Conservation (phyloP, 2,329 filamentous ascomycete genomes). For the Ophiosphaerella korrae region DNA sequence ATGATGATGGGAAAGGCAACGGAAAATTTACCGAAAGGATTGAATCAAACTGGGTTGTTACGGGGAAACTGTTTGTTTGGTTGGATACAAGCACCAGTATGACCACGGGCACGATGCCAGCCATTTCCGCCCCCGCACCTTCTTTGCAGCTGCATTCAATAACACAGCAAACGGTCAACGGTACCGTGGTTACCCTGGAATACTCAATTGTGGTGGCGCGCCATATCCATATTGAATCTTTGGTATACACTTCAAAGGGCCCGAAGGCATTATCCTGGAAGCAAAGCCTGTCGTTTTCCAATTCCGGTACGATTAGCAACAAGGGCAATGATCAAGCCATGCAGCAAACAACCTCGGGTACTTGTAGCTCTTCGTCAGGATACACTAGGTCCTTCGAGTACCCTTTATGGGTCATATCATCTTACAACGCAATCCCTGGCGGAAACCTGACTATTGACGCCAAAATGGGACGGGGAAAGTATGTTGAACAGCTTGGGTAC, state of each 20-base stretch:
- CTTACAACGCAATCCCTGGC: conserved; percentile 49
- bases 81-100: conserved; percentile 58
- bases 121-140: conserved; percentile 49
- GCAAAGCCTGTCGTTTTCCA: conserved; percentile 63
- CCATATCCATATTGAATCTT: conserved; percentile 59
- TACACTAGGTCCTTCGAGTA: conserved; percentile 60
- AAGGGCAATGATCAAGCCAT: conserved; percentile 61
- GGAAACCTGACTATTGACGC: conserved; percentile 55
- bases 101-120: conserved; percentile 56
- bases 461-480: conserved; percentile 56
- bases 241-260: conserved; percentile 56
- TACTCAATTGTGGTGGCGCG: conserved; percentile 65
- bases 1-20: conserved; percentile 58
- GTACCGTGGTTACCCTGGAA: conserved; percentile 63
- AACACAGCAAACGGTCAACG: conserved; percentile 54
- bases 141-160: conserved; percentile 58
- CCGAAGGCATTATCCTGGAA: conserved; percentile 57
- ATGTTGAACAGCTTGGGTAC: conserved; percentile 52
- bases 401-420: conserved; percentile 64
- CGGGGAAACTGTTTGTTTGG: conserved; percentile 83
- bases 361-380: conserved; percentile 45
- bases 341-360: conserved; percentile 58
- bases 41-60: conserved; percentile 74
- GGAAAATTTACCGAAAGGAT: conserved; percentile 61
- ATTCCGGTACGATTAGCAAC: conserved; percentile 60